phyloP scores from a whole-genome alignment of 257 asterid genomes.

The Solanum dulcamara region DNA sequence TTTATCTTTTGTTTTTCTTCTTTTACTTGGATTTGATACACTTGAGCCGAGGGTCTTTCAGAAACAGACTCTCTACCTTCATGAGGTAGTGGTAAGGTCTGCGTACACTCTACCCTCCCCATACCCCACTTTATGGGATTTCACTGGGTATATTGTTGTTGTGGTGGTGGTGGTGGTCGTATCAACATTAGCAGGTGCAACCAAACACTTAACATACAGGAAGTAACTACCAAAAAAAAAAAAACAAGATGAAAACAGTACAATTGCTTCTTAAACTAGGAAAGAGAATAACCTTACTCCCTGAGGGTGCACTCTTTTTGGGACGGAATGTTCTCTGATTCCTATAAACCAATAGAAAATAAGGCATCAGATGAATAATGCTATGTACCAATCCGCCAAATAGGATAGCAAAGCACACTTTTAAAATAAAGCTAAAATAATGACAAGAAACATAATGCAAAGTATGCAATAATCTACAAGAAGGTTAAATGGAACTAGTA shows the following conservation, averaged over 20 bases:
- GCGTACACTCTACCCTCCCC: too few relatives aligned
- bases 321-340: conserved; percentile 95
- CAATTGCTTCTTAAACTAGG: not conserved
- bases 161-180: too few relatives aligned
- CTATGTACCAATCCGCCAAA: not conserved
- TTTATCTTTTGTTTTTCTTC: too few relatives aligned
- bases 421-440: not conserved
- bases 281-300: conserved; percentile 64
- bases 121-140: too few relatives aligned
- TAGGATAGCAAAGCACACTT: not conserved
- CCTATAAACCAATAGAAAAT: conserved; percentile 34
- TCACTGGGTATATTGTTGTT: too few relatives aligned
- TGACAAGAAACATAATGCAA: not conserved
- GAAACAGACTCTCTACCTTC: too few relatives aligned
- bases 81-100: too few relatives aligned
- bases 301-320: conserved; percentile 89
- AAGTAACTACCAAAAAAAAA: not conserved
- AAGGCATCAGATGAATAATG: not conserved
- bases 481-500: not conserved
- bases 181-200: not conserved
- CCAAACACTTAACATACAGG: not conserved
- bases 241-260: not conserved
- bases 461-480: not conserved
- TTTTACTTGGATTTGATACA: too few relatives aligned
- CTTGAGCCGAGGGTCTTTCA: too few relatives aligned